phyloP scores from a whole-genome alignment of 345 rosid species.

The Odontarrhena argentea region DNA sequence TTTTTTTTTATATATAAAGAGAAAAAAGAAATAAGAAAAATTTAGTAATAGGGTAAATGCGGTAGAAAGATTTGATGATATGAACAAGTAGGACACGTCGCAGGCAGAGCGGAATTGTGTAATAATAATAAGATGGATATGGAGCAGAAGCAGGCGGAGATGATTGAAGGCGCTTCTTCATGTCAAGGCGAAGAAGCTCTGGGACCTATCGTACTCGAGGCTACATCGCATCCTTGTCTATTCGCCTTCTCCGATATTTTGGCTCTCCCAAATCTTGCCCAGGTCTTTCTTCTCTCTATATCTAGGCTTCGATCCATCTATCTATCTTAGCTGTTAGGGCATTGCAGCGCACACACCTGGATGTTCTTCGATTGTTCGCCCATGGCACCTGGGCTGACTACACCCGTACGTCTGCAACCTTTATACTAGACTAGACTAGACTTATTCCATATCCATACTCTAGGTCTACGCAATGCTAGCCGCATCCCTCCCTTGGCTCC shows the following conservation, averaged over 20 bases:
- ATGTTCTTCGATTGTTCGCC: constrained; percentile 76
- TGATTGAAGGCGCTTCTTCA: constrained; percentile 45
- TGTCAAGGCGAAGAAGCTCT: constrained; percentile 25
- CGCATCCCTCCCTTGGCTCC: constrained; percentile 65
- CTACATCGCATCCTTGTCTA: constrained; percentile 42
- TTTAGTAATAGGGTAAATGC: no score
- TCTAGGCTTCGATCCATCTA: no score
- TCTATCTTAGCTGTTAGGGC: neutral
- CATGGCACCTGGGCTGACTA: constrained; percentile 96
- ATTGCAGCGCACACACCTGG: constrained; percentile 74
- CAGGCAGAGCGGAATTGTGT: no score
- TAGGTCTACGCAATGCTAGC: constrained; percentile 53
- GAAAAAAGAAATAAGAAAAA: no score
- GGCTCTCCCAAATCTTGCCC: constrained; percentile 38
- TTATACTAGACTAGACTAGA: no score
- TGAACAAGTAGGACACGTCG: no score
- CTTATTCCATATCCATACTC: constrained; percentile 7
- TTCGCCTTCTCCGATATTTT: constrained; percentile 45
- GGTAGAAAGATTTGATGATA: no score
- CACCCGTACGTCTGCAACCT: constrained; percentile 55
- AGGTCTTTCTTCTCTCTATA: constrained; percentile 18
- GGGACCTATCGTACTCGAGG: constrained; percentile 30
- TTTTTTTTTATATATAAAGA: no score
- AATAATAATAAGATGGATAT: constrained; percentile 40
- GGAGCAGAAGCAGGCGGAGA: constrained; percentile 47